phyloP scores from a whole-genome alignment of 805 yeast genomes.

The Wickerhamiella kazuoi region DNA sequence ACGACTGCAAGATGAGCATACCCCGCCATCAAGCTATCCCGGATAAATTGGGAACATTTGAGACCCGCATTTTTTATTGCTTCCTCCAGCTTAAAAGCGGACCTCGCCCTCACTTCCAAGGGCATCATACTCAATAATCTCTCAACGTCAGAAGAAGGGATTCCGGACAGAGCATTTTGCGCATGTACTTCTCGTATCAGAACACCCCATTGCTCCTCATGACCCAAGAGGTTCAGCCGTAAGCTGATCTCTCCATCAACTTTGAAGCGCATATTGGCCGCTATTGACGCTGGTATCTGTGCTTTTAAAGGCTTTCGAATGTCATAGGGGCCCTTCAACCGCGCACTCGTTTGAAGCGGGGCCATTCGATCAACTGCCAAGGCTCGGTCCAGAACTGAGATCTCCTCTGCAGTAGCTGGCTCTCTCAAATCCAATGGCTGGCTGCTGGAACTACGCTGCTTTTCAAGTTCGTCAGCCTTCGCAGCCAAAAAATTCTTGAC shows the following conservation, averaged over 20 bases:
- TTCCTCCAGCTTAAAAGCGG: conserved; percentile 11
- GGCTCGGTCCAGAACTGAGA: conserved; percentile 8
- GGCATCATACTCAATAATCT: conserved; percentile 16
- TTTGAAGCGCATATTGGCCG: background rate
- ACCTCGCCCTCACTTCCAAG: conserved; percentile 9
- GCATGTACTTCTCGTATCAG: background rate
- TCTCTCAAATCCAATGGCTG: conserved; percentile 5
- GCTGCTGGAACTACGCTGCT: conserved; percentile 4
- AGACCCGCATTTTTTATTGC: conserved; percentile 13
- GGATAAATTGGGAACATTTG: conserved; percentile 8
- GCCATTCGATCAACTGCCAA: too few relatives aligned
- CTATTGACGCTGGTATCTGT: background rate
- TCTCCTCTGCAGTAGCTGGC: conserved; percentile 6
- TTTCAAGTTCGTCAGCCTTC: conserved; percentile 10
- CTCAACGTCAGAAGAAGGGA: conserved; percentile 14
- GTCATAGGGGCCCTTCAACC: too few relatives aligned
- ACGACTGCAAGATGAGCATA: conserved; percentile 18
- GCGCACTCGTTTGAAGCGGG: too few relatives aligned
- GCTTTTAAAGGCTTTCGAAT: background rate
- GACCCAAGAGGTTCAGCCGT: background rate
- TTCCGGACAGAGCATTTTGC: background rate
- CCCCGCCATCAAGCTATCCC: conserved; percentile 18
- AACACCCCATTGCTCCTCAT: background rate
- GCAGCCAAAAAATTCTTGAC: conserved; percentile 5
- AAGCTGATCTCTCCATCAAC: background rate